phyloP scores from a whole-genome alignment of 2,329 filamentous ascomycete genomes.

The Penicillium sp. region DNA sequence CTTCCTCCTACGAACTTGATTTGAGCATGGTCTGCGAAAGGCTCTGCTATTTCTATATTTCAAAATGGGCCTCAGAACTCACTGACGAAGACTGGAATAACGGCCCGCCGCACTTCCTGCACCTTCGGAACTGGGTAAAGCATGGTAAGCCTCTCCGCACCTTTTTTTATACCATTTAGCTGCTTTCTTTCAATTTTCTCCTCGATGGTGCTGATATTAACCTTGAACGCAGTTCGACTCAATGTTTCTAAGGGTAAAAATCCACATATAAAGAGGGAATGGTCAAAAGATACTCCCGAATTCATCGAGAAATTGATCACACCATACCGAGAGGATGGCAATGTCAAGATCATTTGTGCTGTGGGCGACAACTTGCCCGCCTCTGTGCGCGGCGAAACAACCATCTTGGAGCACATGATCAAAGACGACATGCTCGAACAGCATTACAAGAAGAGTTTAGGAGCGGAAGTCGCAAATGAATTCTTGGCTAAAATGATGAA shows the following conservation, averaged over 20 bases:
- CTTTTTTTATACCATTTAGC: background rate
- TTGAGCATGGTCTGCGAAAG: background rate
- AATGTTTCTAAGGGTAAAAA: background rate
- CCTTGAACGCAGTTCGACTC: too few species aligned
- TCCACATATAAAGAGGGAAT: constrained; percentile 1
- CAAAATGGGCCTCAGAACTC: background rate
- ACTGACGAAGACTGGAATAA: background rate
- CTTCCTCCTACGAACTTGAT: background rate
- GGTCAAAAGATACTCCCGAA: background rate
- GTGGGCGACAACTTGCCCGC: constrained; percentile 32
- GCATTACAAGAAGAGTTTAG: constrained; percentile 29
- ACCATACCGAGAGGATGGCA: background rate
- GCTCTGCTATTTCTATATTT: constrained; percentile 14
- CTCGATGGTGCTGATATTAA: too few species aligned
- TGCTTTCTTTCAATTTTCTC: too few species aligned
- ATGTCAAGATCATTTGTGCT: background rate
- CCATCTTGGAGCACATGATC: constrained; percentile 37
- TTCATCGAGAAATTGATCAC: background rate
- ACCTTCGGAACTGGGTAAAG: background rate
- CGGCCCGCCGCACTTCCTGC: background rate
- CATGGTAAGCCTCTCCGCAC: too few species aligned
- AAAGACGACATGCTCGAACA: constrained; percentile 32
- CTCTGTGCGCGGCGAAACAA: constrained; percentile 31
- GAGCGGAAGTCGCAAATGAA: constrained; percentile 4
- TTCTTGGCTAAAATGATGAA: constrained; percentile 23